These are phyloP conservation scores for Geosiphon pyriformis DNA, from an alignment of 192 early-diverging fungal species.

Conservation along the genomic window DNA sequence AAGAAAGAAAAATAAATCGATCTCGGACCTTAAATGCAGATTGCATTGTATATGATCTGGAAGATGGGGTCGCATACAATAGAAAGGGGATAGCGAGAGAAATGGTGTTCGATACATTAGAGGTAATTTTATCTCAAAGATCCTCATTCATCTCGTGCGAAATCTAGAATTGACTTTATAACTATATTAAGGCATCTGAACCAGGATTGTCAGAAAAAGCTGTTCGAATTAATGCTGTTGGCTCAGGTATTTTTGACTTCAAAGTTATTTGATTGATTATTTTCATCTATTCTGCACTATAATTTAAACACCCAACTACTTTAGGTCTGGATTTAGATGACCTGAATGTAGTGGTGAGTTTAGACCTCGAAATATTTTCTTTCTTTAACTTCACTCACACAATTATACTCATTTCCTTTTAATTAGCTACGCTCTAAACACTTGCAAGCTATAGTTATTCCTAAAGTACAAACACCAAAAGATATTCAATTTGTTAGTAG, in stretches of 20 bases:
- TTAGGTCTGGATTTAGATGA: constrained; percentile 70
- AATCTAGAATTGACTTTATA: too few relatives aligned
- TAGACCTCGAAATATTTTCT: constrained; percentile 2
- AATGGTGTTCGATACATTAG: constrained; percentile 65
- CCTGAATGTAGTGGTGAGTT: constrained; percentile 65
- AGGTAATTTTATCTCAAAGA: constrained; percentile 26
- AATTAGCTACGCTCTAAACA: constrained; percentile 55
- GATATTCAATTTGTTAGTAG: constrained; percentile 72
- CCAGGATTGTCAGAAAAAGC: constrained; percentile 71
- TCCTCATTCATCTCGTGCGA: too few relatives aligned
- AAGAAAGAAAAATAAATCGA: constrained; percentile 80
- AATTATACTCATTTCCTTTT: not conserved
- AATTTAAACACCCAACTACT: constrained; percentile 8
- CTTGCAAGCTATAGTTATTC: constrained; percentile 76
- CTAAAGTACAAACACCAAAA: constrained; percentile 77
- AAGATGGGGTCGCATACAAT: constrained; percentile 82
- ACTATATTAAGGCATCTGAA: constrained; percentile 47
- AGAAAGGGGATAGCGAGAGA: constrained; percentile 75
- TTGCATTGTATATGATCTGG: constrained; percentile 86
- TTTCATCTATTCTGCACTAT: not conserved
- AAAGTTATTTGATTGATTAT: not conserved
- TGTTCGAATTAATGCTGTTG: constrained; percentile 86
- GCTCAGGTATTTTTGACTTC: constrained; percentile 45
- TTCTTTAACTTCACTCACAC: not conserved
- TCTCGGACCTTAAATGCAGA: constrained; percentile 67